Base-by-base conservation (phyloP, 2,329 filamentous ascomycete species). In the Xylaria sp. region DNA sequence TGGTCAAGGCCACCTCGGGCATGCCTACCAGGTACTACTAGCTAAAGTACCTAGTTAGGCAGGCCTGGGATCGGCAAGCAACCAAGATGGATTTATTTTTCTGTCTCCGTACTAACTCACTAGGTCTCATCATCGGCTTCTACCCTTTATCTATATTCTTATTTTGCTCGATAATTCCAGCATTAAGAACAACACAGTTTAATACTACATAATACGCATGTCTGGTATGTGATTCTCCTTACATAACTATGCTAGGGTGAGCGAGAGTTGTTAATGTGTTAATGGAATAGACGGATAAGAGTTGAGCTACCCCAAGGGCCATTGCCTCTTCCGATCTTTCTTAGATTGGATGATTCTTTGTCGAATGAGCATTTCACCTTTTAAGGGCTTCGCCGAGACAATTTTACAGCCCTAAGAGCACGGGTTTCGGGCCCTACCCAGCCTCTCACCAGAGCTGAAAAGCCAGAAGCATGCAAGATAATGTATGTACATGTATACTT, bases 281-380 rank as follows among this genome's bases (percentile, higher is more conserved):
- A 45, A 34, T 52, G 23, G 58, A 36, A 39, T 39, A n/a, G 59
- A 10, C 43, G 7, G 32, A 56, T 13, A 63, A 23, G 13, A 41
- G 20, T 48, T 13, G 30, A n/a, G 25, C 12, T 25, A 34, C 15
- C 45, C n/a, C 53, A 4, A 39, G n/a, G 32, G n/a, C n/a, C 45
- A 12, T 45, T 60, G n/a, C 23, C 8, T 15, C 20, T 20, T 34
- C 32, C 20, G 7, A 13, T 41, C 41, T 18, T 60, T 48, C 32
- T 25, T n/a, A 5, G 46, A 25, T 13, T 28, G 3, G 45, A 48
- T 28, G 18, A 36, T 53, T 28, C 50, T 56, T 46, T 20, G 7
- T 34, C 48, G 32, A 60, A 43, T 39, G 28, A 52, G 48, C 32
- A 60, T 61, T 8, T 32, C 8, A 28, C 12, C 36, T 60, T 45